These are phyloP conservation scores for Sextonia rubra DNA, from an alignment of 164 flowering plant genomes.

Conservation along the genomic window DNA sequence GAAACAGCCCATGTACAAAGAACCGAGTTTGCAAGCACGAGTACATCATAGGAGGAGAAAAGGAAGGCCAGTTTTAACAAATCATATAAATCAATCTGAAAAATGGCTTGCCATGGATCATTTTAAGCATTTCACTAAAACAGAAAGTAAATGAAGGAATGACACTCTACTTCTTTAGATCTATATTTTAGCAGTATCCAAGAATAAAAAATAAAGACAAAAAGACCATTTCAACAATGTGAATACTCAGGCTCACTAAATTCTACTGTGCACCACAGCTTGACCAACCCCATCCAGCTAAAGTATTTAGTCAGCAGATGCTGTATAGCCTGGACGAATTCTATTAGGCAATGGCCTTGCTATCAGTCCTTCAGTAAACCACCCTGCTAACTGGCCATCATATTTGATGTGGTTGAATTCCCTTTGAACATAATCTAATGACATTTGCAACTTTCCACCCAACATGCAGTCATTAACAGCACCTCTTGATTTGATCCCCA, in stretches of 20 bases:
- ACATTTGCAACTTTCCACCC: conserved; percentile 76
- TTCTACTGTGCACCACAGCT: neutral
- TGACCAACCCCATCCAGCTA: neutral
- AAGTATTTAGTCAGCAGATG: neutral
- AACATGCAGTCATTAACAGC: conserved; percentile 53
- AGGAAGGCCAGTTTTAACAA: too few relatives aligned
- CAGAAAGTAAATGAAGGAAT: too few relatives aligned
- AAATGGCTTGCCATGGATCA: too few relatives aligned
- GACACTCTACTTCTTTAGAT: too few relatives aligned
- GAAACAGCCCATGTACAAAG: too few relatives aligned
- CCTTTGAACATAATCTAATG: conserved; percentile 74
- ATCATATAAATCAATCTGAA: too few relatives aligned
- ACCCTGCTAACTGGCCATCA: conserved; percentile 68
- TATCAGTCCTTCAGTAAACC: conserved; percentile 82
- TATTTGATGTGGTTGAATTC: conserved; percentile 75
- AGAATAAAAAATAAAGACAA: neutral
- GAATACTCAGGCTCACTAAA: neutral
- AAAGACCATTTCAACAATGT: neutral
- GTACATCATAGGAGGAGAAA: too few relatives aligned
- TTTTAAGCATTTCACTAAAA: too few relatives aligned
- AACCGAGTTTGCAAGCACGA: too few relatives aligned
- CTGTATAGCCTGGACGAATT: conserved; percentile 27
- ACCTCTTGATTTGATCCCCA: conserved; percentile 54
- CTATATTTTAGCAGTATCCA: neutral
- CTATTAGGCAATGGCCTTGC: conserved; percentile 81